Conservation (phyloP, 176 grass and related monocot genomes). For the Carex pumila region DNA sequence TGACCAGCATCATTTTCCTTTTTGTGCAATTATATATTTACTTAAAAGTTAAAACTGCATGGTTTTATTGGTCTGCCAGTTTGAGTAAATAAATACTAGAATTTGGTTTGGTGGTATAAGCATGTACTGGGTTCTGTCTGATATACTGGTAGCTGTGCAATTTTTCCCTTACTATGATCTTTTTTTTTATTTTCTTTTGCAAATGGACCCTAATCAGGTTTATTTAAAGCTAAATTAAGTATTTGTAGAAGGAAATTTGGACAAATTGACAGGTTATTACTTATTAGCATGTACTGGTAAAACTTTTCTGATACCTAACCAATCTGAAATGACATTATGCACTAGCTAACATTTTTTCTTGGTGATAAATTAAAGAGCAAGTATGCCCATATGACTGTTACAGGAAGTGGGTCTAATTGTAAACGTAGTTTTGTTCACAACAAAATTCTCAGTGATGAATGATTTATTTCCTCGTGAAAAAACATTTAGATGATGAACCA, state of each 20-base stretch:
- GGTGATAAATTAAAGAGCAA: neutral
- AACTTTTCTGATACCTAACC: neutral
- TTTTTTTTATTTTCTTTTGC: neutral
- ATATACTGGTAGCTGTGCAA: neutral
- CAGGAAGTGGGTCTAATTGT: neutral
- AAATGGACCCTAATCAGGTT: neutral
- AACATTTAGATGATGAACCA: conserved; percentile 52
- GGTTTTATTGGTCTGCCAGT: neutral
- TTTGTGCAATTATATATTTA: neutral
- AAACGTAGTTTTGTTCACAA: neutral
- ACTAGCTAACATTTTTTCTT: neutral
- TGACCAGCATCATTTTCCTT: neutral
- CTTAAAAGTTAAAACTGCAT: neutral
- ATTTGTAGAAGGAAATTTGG: neutral
- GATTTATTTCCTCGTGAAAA: neutral
- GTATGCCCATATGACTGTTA: neutral
- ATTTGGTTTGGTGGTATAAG: neutral
- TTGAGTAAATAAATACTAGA: neutral
- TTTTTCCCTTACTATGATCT: neutral
- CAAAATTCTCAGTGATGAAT: conserved; percentile 10
- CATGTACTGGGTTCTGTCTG: neutral
- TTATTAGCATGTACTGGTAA: neutral
- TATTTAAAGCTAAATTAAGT: neutral
- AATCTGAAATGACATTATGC: neutral
- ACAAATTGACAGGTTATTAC: neutral